Percentiles rank a stretch among this genome's conserved stretches.
Conservation (phyloP, 495 filamentous ascomycete species). For the Podospora didyma region DNA sequence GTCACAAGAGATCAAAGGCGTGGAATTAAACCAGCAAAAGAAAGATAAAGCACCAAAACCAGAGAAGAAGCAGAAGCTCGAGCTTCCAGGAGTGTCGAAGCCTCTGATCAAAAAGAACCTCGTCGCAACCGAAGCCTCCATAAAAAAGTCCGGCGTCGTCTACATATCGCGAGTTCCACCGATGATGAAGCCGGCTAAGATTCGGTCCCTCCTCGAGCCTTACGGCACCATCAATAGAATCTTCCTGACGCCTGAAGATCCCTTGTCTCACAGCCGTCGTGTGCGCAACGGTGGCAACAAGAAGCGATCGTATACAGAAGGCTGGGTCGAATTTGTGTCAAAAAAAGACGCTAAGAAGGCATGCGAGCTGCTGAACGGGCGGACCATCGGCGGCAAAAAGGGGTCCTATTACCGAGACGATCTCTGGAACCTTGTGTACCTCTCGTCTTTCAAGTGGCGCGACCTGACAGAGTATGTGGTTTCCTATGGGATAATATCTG, state of each 20-base stretch:
- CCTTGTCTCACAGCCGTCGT: slow-evolving; percentile 53
- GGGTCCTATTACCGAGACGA: slow-evolving; percentile 89
- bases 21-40: slow-evolving; percentile 15
- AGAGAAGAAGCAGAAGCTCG: slow-evolving; percentile 17
- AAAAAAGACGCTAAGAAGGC: slow-evolving; percentile 68
- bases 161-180: slow-evolving; percentile 91
- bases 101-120: slow-evolving; percentile 58
- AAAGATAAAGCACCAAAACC: slow-evolving; percentile 15
- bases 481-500: not conserved
- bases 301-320: slow-evolving; percentile 81
- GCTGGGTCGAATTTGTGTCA: slow-evolving; percentile 83
- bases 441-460: slow-evolving; percentile 82
- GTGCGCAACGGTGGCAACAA: slow-evolving; percentile 76
- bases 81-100: slow-evolving; percentile 43
- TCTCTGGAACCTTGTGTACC: slow-evolving; percentile 74
- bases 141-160: slow-evolving; percentile 69
- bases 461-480: slow-evolving; percentile 22
- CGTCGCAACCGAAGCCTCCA: slow-evolving; percentile 50
- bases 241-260: slow-evolving; percentile 81
- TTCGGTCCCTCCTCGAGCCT: slow-evolving; percentile 70
- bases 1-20: slow-evolving; percentile 20
- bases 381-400: slow-evolving; percentile 81
- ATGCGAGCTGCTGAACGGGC: slow-evolving; percentile 81
- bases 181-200: slow-evolving; percentile 84
- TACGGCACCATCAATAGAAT: slow-evolving; percentile 80